Conservation (phyloP, 352 stramenopile species). For the Globisporangium emineosum region DNA sequence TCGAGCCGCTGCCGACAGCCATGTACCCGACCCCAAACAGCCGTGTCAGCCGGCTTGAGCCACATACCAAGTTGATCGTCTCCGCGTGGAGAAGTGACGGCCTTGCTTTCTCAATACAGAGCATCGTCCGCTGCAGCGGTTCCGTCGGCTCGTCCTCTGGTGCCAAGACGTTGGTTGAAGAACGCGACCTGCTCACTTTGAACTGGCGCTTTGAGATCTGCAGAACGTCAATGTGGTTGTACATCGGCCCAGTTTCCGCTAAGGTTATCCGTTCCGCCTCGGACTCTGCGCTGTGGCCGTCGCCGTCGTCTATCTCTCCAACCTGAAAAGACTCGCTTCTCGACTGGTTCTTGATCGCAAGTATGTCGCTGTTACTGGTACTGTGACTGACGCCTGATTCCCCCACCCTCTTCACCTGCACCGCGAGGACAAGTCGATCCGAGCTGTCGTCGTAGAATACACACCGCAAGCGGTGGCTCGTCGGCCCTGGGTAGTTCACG, state of each 20-base stretch:
- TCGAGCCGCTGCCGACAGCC: neutral
- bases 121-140: conserved; percentile 26
- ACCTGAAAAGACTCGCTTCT: neutral
- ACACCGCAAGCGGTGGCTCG: conserved; percentile 39
- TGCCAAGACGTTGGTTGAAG: neutral
- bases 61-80: conserved; percentile 32
- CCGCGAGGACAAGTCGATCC: conserved; percentile 44
- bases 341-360: neutral
- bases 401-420: conserved; percentile 1
- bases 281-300: neutral
- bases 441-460: conserved; percentile 36
- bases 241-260: conserved; percentile 22
- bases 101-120: conserved; percentile 49
- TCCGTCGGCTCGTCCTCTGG: neutral
- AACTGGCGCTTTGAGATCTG: conserved; percentile 45
- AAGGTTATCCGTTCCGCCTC: conserved; percentile 8
- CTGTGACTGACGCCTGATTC: conserved; percentile 7
- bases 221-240: conserved; percentile 50
- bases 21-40: conserved; percentile 38
- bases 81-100: conserved; percentile 37
- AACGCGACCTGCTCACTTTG: neutral
- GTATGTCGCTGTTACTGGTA: neutral
- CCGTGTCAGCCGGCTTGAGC: conserved; percentile 18
- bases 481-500: conserved; percentile 43
- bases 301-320: neutral